Base-by-base conservation (phyloP, 192 early-diverging fungal genomes). In the Backusella australiensis region DNA sequence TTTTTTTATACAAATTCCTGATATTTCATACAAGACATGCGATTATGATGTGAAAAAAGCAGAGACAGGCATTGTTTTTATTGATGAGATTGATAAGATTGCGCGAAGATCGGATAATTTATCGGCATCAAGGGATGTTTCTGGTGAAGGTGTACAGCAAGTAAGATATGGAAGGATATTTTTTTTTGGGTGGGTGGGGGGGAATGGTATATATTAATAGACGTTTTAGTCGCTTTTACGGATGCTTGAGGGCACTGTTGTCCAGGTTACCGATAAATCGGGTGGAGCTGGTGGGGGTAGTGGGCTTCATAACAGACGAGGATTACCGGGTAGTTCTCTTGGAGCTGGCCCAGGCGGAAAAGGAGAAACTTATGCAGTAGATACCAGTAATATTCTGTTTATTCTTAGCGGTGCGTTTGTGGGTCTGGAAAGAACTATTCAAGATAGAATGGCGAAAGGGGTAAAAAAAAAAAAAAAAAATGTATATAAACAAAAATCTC, bases 61-160 rank as follows among this genome's bases (percentile, higher is more conserved):
- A 9, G 92, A 96, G 78, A 87, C 89, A 12, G 95, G 95, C 0
- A 94, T 96, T 71, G 90, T 96, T 21, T 96, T 95, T 84, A 95
- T 96, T 71, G 95, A 96, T 74, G 95, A 96, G 78, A 94, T 96
- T 71, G 95, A 96, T 86, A 96, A 96, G 83, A 93, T 96, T 73
- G 90, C 95, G 15, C 85, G 91, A 63, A 85, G 92, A 73, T 88
- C 92, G 0, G 94, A 96, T 77, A 84, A 90, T 7, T 85, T 86
- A 75, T 89, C 91, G 0, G 89, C 90, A 52, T 91, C 92, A 23
- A 92, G 92, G 46, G 95, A 96, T 80, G 95, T 96, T 0, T 94
- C 94, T 15, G 95, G 95, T 75, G 95, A 96, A 81, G 95, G 95
- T 23, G 95, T 96, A 34, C 95, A 96, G 78, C 95, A 96, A 72